Base-by-base conservation (phyloP, 352 stramenopile species). In the Phytopythium montanum region DNA sequence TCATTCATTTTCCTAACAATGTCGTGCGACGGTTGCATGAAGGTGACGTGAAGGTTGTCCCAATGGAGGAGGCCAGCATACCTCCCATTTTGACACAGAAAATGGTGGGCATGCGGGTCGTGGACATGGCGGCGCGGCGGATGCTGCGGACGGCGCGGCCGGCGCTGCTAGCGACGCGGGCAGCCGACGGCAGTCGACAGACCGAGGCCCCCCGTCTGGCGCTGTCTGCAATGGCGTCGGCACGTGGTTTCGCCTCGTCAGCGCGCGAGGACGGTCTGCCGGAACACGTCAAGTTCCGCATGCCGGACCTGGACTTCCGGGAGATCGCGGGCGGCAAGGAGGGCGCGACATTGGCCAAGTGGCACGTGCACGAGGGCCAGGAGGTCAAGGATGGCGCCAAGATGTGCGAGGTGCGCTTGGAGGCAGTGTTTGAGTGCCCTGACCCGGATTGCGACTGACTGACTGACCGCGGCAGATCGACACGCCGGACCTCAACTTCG, bases 241-340 rank as follows among this genome's bases (percentile, higher is more conserved):
- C 28, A 19, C 10, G 28, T 3, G 25, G 14, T 3, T 19, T 58
- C 13, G 31, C 52, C 7, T 26, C 52, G 23, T 5, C 23, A 16
- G 52, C 31, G 34, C 23, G 34, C 12, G 34, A 68, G 41, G 23
- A 60, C 19, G 29, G 8, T 41, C 71, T 95, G 45, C 86, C 86
- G 14, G 59, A 65, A 50, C 86, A 95, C 68, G 87, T 88, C 66
- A 93, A 93, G 72, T 93, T 95, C 70, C 84, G 86, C 64, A 92
- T 95, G 81, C 80, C 85, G 25, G 84, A 95, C 63, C 60, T 95
- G 57, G 78, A 95, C 64, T 92, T 95, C 66, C 81, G 89, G 70
- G 73, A 82, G 45, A 82, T 92, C 57, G 85, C 75, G 33, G 76
- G 76, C 36, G 76, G 75, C 10, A 59, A 64, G 23, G 70, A 66